Base-by-base conservation (phyloP, 345 rosid genomes). In the Fremontodendron californicum region DNA sequence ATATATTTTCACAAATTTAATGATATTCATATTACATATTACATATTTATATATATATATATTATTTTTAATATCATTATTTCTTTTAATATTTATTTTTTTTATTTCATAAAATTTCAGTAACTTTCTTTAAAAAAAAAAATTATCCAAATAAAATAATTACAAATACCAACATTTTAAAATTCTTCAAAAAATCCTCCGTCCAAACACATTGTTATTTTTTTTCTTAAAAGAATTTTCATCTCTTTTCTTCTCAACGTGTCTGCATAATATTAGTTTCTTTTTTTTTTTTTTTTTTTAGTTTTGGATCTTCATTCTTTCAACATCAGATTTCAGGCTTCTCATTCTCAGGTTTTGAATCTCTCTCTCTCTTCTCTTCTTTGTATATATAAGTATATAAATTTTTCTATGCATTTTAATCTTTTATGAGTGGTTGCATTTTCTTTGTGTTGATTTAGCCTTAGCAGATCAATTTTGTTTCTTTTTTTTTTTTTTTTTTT, bases 231-330 rank as follows among this genome's bases (percentile, higher is more conserved):
- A n/a, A n/a, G n/a, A n/a, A n/a, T n/a, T n/a, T n/a, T n/a, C n/a
- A 5, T 31, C 23, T 27, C 55, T 25, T 42, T 79, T 60, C 64
- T 67, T 48, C 49, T 33, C 42, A 5, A 31, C 37, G 21, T 62
- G 46, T 73, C 63, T 67, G 65, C 57, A 10, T 63, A 25, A 51
- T 74, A 11, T 78, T 80, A 77, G 83, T 73, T 82, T 60, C 42
- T 21, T 25, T 29, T n/a, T 16, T 0, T 16, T 49, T 42, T 48
- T 54, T n/a, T n/a, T n/a, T n/a, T n/a, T n/a, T n/a, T n/a, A n/a
- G n/a, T n/a, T n/a, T n/a, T n/a, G 77, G 67, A 40, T 73, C 78
- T 77, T 75, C 65, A 12, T 51, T 35, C 55, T 57, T 12, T n/a
- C 21, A 2, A 29, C 61, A n/a, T 46, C 48, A 21, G 45, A 37